These are phyloP conservation scores for Tuber calosporum DNA, from an alignment of 495 filamentous ascomycete genomes.

Conservation along the genomic window DNA sequence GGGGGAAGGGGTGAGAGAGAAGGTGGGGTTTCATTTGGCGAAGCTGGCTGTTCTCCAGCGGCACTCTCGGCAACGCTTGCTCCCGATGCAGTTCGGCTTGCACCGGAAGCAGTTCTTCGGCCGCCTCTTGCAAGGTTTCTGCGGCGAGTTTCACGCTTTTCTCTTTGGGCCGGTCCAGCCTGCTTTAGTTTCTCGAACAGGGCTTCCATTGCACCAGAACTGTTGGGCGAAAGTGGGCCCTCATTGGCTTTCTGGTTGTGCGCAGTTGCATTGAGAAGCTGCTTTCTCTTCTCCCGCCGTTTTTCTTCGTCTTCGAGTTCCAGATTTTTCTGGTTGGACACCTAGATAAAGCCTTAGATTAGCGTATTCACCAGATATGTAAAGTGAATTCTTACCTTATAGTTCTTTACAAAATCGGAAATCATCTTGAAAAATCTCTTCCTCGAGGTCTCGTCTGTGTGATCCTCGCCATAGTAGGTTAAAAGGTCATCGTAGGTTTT, in stretches of 20 bases:
- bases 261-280: slow-evolving; percentile 57
- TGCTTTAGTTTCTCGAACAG: slow-evolving; percentile 93
- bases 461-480: slow-evolving; percentile 93
- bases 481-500: slow-evolving; percentile 91
- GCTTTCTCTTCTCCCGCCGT: slow-evolving; percentile 85
- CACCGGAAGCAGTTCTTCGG: slow-evolving; percentile 28
- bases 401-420: slow-evolving; percentile 82
- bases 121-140: slow-evolving; percentile 50
- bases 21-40: slow-evolving; percentile 19
- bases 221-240: slow-evolving; percentile 55
- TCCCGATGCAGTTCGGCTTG: slow-evolving; percentile 29
- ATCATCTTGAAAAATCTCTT: slow-evolving; percentile 95
- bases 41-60: slow-evolving; percentile 23
- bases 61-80: slow-evolving; percentile 19
- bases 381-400: slow-evolving; percentile 59
- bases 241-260: slow-evolving; percentile 46
- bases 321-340: slow-evolving; percentile 86
- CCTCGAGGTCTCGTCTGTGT: slow-evolving; percentile 82
- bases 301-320: slow-evolving; percentile 70
- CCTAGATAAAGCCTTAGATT: slow-evolving; percentile 47
- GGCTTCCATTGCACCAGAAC: slow-evolving; percentile 80
- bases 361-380: neutral
- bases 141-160: slow-evolving; percentile 78
- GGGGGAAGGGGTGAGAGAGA: slow-evolving; percentile 19
- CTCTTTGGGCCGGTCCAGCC: slow-evolving; percentile 78